Evolutionary conservation across 306 rosid species (phyloP), one percentile per base, ranked within the genome.

Genomic region (Vigna hirtella): DNA sequence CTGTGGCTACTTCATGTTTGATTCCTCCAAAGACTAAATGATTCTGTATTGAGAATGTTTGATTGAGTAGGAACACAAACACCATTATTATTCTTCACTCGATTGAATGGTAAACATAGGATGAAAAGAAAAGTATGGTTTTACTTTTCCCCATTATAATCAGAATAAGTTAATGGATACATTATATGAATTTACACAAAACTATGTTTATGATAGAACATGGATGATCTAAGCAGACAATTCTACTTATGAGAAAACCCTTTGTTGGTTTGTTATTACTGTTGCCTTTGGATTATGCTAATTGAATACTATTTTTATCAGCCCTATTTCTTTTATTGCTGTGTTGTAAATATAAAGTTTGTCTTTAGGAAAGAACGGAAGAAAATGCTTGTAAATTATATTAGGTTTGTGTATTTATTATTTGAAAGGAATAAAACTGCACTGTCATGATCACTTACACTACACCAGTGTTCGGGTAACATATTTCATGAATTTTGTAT

Each of bases 31-130:
- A 53, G 61, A 64, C 59, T 45, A 24, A 51, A 38, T 20, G 73
- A 75, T 63, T 48, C 42, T 61, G 12, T 30, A 2, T 66, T 48
- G 66, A 57, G 50, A 74, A 49, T 66, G 65, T 55, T 70, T 71
- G 57, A 18, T 53, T 66, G 15, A 52, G 36, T 70, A 36, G 74
- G 17, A 56, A 67, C 67, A 70, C 9, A n/a, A 52, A 16, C 14
- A 59, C 7, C 36, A 50, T 26, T 85, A 40, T 72, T 85, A 40
- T 72, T 49, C 49, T 52, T 53, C 64, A 8, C 69, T 77, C 20
- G 72, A 63, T 53, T 72, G 32, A 30, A 9, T 45, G 17, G 53
- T 52, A 34, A 69, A 74, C 56, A 62, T 16, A 1, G 68, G 67
- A 42, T 38, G 66, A 57, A 50, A 73, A 18, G 43, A 47, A 67